Evolutionary conservation across 2,329 filamentous ascomycete genomes (phyloP), one percentile per base, ranked within the genome.

Genomic region (Fusarium guadeloupense): DNA sequence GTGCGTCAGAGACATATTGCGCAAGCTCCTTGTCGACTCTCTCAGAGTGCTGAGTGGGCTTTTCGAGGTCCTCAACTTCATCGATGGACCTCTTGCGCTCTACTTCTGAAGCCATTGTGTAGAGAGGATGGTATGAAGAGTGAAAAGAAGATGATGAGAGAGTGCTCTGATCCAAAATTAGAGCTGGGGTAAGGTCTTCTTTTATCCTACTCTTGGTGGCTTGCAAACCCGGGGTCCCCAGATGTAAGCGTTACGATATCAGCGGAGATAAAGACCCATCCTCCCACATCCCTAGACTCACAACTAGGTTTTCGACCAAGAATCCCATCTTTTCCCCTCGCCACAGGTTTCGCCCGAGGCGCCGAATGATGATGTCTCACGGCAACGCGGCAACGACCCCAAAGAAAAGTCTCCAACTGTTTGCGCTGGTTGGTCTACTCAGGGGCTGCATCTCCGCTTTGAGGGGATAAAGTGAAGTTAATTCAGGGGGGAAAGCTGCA

Each of bases 1-100:
- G 78, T 16, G 72, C 80, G 17, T 81, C 80, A 17, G 81, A 81
- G 23, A 86, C 84, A 76, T 93, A 93, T 35, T 68, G 58, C 43
- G 88, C 87, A 31, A 93, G 78, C 75, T 93, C 90, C 50, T 83
- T 80, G 75, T 93, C 90, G 50, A 92, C 81, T 35, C 69, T 72
- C 28, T 71, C 70, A 38, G 75, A 75, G 54, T 89, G 83, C 20
- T 58, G 45, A 84, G 83, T 4, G 4, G 60, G 81, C 50, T 81
- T 77, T 21, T 77, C 71, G 39, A 78, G 69, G 20, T 79, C 68
- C 38, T 74, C 73, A 42, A 71, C 65, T 40, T 77, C 54, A 14
- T 57, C 59, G n/a, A 59, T 16, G 3, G 62, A 59, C 16, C 54
- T 46, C 48, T 68, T 68, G 23, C 51, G 57, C 13, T 55, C 20